phyloP scores from a whole-genome alignment of 352 stramenopile species.

The Phytopythium ostracodes region DNA sequence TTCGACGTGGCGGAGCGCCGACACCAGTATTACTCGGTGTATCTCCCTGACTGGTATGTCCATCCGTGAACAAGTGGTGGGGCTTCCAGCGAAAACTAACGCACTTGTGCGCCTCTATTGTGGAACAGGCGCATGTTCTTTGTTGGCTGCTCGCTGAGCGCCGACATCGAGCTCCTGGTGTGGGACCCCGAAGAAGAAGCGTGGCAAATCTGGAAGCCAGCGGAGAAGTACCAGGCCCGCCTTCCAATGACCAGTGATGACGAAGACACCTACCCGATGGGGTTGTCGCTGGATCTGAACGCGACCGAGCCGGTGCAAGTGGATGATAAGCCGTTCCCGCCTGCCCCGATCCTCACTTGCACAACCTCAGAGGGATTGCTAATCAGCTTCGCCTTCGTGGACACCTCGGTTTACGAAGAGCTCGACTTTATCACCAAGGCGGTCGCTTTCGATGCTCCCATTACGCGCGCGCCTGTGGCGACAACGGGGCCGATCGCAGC shows the following conservation, averaged over 20 bases:
- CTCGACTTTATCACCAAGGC: slow-evolving; percentile 36
- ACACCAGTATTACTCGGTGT: slow-evolving; percentile 67
- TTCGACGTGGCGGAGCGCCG: slow-evolving; percentile 46
- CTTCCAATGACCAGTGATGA: slow-evolving; percentile 67
- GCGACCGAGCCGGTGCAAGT: slow-evolving; percentile 37
- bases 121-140: slow-evolving; percentile 71
- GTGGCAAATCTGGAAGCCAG: slow-evolving; percentile 72
- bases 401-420: slow-evolving; percentile 51
- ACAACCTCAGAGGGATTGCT: slow-evolving; percentile 58
- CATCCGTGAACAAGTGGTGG: slow-evolving; percentile 2
- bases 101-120: background rate
- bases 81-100: slow-evolving; percentile 3
- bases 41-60: slow-evolving; percentile 51
- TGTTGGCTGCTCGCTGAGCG: slow-evolving; percentile 67
- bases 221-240: slow-evolving; percentile 70
- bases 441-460: slow-evolving; percentile 17
- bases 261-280: slow-evolving; percentile 63
- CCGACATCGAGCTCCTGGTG: slow-evolving; percentile 76
- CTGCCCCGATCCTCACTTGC: slow-evolving; percentile 48
- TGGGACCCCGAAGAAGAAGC: slow-evolving; percentile 49
- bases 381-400: slow-evolving; percentile 67
- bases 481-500: background rate
- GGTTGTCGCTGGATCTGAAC: slow-evolving; percentile 58
- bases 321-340: slow-evolving; percentile 43
- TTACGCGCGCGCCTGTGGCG: slow-evolving; percentile 9